Evolutionary conservation across 2,329 filamentous ascomycete genomes (phyloP), one percentile per base, ranked within the genome.

Genomic region (Trichoderma semiorbis): DNA sequence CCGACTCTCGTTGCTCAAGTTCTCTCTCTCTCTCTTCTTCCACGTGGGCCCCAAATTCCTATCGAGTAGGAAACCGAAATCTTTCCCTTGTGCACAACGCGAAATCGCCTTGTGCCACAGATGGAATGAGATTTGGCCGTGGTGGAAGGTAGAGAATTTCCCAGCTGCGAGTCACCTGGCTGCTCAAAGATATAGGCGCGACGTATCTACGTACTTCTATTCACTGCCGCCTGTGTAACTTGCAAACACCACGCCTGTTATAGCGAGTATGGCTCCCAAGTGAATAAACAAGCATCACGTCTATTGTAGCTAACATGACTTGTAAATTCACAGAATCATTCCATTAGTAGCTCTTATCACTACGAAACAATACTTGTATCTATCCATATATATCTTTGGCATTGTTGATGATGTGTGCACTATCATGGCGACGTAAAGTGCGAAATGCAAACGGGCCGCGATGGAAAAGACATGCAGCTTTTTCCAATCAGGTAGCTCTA

Each of bases 101-200:
- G 73, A 58, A 58, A 2, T 28, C 1, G 7, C 24, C 18, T 34
- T 12, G 55, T 0, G 21, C 1, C 21, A 32, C 10, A 28, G 11
- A 28, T 28, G 18, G 32, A 66, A 66, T 28, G 57, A 2, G 12
- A 7, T 77, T 50, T 10, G 58, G 62, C 5, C 50, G 30, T 1
- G 72, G 73, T 0, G 74, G 72, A 2, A 75, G 69, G 5, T 69
- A 69, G 3, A 77, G 3, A 7, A 61, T 12, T 32, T 69, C 0
- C 34, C 14, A 72, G 72, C 21, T 70, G 55, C n/a, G 7, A 72
- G 18, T 74, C 77, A 53, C 78, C 74, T 26, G 72, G 76, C 61
- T 78, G 73, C 39, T 61, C 71, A 7, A 77, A 47, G 1, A 43
- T 58, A 34, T 75, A 70, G 62, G 58, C 72, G 43, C 70, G 72